These are phyloP conservation scores for Thymus mandschuricus DNA, from an alignment of 257 asterid species.

Conservation along the genomic window DNA sequence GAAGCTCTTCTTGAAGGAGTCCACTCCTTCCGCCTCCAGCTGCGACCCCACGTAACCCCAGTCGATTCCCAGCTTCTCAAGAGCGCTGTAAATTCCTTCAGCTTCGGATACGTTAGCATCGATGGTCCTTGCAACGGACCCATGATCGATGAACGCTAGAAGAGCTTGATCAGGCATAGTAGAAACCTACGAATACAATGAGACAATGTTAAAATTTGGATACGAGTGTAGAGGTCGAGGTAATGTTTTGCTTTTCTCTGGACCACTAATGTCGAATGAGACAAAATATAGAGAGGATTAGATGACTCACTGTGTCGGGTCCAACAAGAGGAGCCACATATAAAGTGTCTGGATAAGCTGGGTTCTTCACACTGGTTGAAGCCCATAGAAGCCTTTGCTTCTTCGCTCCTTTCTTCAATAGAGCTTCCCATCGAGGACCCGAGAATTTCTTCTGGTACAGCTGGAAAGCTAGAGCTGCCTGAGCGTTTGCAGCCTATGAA, in stretches of 20 bases:
- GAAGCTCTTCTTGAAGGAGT: slow-evolving; percentile 93
- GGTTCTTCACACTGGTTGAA: slow-evolving; percentile 98
- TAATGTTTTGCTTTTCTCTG: neutral
- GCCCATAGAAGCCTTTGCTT: slow-evolving; percentile 99
- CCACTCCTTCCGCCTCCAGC: slow-evolving; percentile 96
- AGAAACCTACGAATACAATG: slow-evolving; percentile 58
- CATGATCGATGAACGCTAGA: slow-evolving; percentile 89
- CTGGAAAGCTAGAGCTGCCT: slow-evolving; percentile 92
- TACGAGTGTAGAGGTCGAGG: neutral
- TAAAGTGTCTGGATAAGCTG: slow-evolving; percentile 93
- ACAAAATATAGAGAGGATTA: slow-evolving; percentile 34
- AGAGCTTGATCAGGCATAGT: slow-evolving; percentile 99
- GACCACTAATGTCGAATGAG: slow-evolving; percentile 30
- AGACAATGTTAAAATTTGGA: neutral
- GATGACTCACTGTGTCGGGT: slow-evolving; percentile 86
- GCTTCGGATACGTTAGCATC: slow-evolving; percentile 92
- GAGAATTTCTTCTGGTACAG: slow-evolving; percentile 96
- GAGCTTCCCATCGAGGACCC: slow-evolving; percentile 98
- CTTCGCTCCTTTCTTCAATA: slow-evolving; percentile 99
- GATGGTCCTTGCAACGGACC: slow-evolving; percentile 87
- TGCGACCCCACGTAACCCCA: slow-evolving; percentile 84
- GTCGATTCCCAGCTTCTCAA: slow-evolving; percentile 93
- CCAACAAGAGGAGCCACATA: slow-evolving; percentile 99
- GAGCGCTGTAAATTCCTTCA: slow-evolving; percentile 83
- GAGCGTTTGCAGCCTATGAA: slow-evolving; percentile 97